Evolutionary conservation across 345 rosid genomes (phyloP), one percentile per base, ranked within the genome.

Genomic region (Kandelia obovata): DNA sequence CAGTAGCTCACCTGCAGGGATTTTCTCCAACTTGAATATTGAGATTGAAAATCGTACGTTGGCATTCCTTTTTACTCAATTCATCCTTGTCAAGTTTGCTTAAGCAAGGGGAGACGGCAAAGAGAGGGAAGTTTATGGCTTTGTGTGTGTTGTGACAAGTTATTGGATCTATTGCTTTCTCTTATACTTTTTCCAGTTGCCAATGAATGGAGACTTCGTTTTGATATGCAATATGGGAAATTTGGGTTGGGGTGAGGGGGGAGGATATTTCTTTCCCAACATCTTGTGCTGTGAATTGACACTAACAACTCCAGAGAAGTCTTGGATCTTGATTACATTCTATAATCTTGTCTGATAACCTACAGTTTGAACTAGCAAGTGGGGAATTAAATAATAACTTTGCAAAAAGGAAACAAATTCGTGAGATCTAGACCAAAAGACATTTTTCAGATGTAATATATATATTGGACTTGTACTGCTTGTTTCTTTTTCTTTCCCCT

Each of bases 1-100:
- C 58, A 86, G 83, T 72, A 95, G 99, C 83, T 95, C 97, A 0
- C 99, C 99, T 7, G 97, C 97, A 4, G 97, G 99, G 47, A 81
- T 95, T 2, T 88, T 95, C 78, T 64, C 95, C 65, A 75, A 83
- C 77, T 73, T 95, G 27, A 77, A 86, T 59, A 79, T 86, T 37
- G 77, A 72, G 43, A 49, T 77, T 60, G 97, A 95, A 68, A 85
- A 82, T 60, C 90, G 99, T 86, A 86, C 35, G 56, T 39, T 4
- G 6, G 46, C 58, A 51, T 7, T 63, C 10, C 5, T 34, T 7
- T 34, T 34, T 7, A 7, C 13, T 58, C 10, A 58, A 23, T 17
- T 71, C 20, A 31, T 21, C 28, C 20, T 64, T 21, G 25, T 56
- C 59, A 56, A 56, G 28, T 25, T 25, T 25, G 30, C 28, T 56